A percentile compares a stretch with the other conserved stretches of the same genome.
These are phyloP conservation scores for Tetraselmis chui DNA, from an alignment of 139 green algal genomes.

Conservation along the genomic window DNA sequence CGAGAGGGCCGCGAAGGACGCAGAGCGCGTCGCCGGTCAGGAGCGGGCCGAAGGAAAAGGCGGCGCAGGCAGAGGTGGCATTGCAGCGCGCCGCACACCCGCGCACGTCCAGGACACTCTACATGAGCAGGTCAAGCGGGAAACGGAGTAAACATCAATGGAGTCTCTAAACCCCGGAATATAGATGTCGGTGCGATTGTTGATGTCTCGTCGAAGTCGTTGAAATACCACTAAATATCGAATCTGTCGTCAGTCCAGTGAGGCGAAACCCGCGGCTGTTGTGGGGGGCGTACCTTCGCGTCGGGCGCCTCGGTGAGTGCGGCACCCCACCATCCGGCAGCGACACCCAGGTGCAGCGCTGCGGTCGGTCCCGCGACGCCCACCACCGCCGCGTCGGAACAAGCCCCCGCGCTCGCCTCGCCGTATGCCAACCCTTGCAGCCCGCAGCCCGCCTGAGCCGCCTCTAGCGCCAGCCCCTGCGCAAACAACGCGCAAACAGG, in stretches of 20 bases:
- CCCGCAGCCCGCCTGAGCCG: not conserved
- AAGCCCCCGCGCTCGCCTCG: not conserved
- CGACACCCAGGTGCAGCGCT: not conserved
- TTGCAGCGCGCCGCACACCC: not conserved
- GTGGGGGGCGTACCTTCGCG: not conserved
- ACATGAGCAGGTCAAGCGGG: too few species aligned
- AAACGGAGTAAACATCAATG: too few species aligned
- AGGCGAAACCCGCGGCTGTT: too few species aligned
- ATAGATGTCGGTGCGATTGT: too few species aligned
- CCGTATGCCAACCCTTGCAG: not conserved
- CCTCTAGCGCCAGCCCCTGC: not conserved
- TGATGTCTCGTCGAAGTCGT: too few species aligned
- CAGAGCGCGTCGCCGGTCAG: not conserved
- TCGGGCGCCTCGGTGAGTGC: not conserved
- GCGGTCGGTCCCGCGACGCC: not conserved
- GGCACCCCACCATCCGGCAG: not conserved
- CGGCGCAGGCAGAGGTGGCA: not conserved
- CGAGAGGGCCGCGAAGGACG: not conserved
- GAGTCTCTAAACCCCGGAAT: too few species aligned
- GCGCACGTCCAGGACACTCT: too few species aligned
- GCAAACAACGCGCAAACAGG: too few species aligned
- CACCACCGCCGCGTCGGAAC: not conserved
- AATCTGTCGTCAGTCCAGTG: too few species aligned
- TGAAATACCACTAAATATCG: too few species aligned
- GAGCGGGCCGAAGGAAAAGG: not conserved